Evolutionary conservation across 2,329 filamentous ascomycete species (phyloP), one percentile per base, ranked within the genome.

Genomic region (Triangularia verruculosa): DNA sequence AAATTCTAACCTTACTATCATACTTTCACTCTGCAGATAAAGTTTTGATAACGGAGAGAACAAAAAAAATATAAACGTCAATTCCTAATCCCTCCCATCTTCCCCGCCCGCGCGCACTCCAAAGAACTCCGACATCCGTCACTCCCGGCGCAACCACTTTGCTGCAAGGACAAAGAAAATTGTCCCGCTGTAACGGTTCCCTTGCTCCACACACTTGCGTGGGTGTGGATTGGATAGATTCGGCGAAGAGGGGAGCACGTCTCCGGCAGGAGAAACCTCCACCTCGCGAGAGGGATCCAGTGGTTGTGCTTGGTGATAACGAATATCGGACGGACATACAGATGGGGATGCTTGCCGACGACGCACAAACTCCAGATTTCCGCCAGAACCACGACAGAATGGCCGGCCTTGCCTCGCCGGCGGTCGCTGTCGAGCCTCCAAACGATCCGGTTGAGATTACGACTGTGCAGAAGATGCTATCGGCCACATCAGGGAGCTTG

Each of bases 381-480:
- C 75, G 72, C 58, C 77, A 78, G 57, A 72, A 76, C 66, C 77
- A 78, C 71, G 74, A 79, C 68, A 75, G 74, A 69, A 72, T 78
- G 65, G 63, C 66, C 47, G 62, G 61, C 62, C 70, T 77, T 64
- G 76, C 73, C 17, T 73, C 75, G 68, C 70, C 75, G 28, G 72
- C 76, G 3, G 70, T 73, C 7, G 68, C 74, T 28, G 71, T 75
- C 39, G 77, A 78, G 34, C 71, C 73, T 61, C 75, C 75, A 62
- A 77, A 78, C 61, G 78, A 81, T 43, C 79, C 80, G 39, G 77
- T 82, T 25, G 88, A 94, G 66, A 92, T 96, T 68, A 93, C 93
- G 4, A 85, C 93, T 22, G 78, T 84, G 12, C 94, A 98, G 79
- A 95, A 94, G 80, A 99, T 99, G 95, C 76, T 96, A 61, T 97